Evolutionary conservation across 1,284 basidiomycete genomes (phyloP), one percentile per base, ranked within the genome.

Genomic region (Sanghuangporus sanghuang): DNA sequence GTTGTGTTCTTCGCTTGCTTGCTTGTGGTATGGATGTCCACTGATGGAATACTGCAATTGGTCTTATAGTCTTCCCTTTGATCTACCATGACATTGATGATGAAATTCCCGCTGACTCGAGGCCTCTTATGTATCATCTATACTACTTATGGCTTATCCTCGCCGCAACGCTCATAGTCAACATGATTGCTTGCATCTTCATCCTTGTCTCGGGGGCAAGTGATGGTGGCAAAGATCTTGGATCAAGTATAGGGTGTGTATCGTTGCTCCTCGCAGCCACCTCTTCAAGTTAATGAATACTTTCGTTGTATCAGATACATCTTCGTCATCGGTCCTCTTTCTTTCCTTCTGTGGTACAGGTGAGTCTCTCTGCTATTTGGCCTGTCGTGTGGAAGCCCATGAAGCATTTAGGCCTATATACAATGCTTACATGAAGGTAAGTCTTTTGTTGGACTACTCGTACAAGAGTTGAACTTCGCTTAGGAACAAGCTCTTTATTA

Each of bases 341-440:
- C 94, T 40, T 98, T 98, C 79, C 79, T 96, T 68, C 80, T 94
- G 62, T 98, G 95, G 95, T 95, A 95, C 74, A 85, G 92, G 88
- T 89, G 67, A 69, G 81, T 69, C 18, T 32, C 46, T 49, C 40
- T 11, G 59, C 11, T 32, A 61, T 61, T 16, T 62, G 58, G 61
- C 16, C 14, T 12, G n/a, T 39, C n/a, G 1, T 14, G 35, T 21
- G 14, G 14, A 36, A 46, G 6, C 23, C 46, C 2, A 52, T 46
- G 23, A 11, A 8, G n/a, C 27, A 18, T 65, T 23, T 70, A 92
- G 94, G 71, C 96, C 96, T 2, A 90, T 96, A 72, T 98, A 98
- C 81, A 96, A 96, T 70, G 96, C 92, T 56, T 95, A 95, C 79
- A 94, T 95, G 89, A 96, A 97, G 83, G 94, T 90, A 73, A 74